Conservation (phyloP, 192 early-diverging fungal genomes). For the Thoreauomyces humboldtii region DNA sequence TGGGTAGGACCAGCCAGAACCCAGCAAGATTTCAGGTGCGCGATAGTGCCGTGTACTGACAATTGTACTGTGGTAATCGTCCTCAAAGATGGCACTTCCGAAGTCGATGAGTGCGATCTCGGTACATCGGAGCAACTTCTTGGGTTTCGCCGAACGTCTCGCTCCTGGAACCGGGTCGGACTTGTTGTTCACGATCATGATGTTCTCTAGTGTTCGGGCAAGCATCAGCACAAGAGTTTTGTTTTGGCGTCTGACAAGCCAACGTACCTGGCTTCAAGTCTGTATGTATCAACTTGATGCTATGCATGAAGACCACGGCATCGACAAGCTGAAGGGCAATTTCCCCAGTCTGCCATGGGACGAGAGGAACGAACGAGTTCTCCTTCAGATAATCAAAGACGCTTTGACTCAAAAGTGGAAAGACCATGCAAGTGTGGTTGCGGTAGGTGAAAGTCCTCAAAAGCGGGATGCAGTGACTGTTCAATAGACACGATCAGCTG, state of each 20-base stretch:
- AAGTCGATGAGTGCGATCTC: slow-evolving; percentile 93
- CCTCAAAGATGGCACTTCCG: slow-evolving; percentile 90
- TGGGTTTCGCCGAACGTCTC: slow-evolving; percentile 42
- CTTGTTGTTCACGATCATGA: slow-evolving; percentile 30
- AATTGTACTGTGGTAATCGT: slow-evolving; percentile 87
- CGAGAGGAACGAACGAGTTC: slow-evolving; percentile 86
- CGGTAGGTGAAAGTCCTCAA: slow-evolving; percentile 80
- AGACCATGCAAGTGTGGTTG: slow-evolving; percentile 98
- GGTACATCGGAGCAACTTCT: slow-evolving; percentile 65
- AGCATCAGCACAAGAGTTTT: background rate
- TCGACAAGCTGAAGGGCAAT: slow-evolving; percentile 83
- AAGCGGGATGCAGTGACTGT: slow-evolving; percentile 86
- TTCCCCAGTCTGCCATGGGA: slow-evolving; percentile 75
- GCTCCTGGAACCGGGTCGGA: background rate
- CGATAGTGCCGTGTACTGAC: slow-evolving; percentile 95
- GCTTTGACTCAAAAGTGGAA: slow-evolving; percentile 82
- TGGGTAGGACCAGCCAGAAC: slow-evolving; percentile 91
- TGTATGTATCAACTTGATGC: slow-evolving; percentile 85
- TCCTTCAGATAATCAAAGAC: slow-evolving; percentile 97
- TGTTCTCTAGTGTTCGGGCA: slow-evolving; percentile 22
- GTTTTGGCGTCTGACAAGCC: no score
- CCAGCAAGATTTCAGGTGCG: slow-evolving; percentile 94
- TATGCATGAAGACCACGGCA: slow-evolving; percentile 90
- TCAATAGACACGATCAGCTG: background rate
- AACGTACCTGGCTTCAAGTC: slow-evolving; percentile 87